Conservation (phyloP, 768 basidiomycete species). For the Trametes punicea region DNA sequence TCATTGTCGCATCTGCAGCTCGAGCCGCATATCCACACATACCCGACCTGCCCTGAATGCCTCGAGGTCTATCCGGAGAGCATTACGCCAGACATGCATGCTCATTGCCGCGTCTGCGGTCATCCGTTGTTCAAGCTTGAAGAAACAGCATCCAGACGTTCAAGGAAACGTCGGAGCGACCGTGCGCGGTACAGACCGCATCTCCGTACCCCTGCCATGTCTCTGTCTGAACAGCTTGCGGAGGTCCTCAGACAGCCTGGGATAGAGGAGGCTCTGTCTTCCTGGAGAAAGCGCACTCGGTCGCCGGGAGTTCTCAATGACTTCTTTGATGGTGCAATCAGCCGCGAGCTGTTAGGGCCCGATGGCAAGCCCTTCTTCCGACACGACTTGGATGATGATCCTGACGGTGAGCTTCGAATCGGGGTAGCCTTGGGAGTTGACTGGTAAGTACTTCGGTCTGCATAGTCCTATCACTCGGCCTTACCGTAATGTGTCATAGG, state of each 20-base stretch:
- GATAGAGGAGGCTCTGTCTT: constrained; percentile 26
- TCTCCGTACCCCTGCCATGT: constrained; percentile 8
- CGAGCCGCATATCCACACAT: not conserved
- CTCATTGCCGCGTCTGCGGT: not conserved
- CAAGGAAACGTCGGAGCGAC: not conserved
- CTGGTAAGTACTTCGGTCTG: constrained; percentile 26
- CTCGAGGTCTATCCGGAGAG: not conserved
- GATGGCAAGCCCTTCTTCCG: constrained; percentile 32
- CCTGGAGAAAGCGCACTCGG: constrained; percentile 8
- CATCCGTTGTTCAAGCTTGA: not conserved
- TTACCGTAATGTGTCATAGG: constrained; percentile 22
- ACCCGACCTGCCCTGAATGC: not conserved
- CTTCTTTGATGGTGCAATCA: constrained; percentile 31
- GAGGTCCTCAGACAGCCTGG: constrained; percentile 21
- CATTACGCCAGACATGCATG: not conserved
- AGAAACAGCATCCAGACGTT: not conserved
- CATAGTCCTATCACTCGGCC: not conserved
- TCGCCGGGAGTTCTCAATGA: constrained; percentile 19
- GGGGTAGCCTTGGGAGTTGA: constrained; percentile 31
- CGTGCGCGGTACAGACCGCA: not conserved
- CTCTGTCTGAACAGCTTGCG: constrained; percentile 18
- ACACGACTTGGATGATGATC: constrained; percentile 4
- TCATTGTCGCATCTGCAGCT: not conserved
- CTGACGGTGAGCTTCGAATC: constrained; percentile 28
- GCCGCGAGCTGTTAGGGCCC: constrained; percentile 22